Conservation (phyloP, 306 rosid genomes). For the Rosa rugosa region DNA sequence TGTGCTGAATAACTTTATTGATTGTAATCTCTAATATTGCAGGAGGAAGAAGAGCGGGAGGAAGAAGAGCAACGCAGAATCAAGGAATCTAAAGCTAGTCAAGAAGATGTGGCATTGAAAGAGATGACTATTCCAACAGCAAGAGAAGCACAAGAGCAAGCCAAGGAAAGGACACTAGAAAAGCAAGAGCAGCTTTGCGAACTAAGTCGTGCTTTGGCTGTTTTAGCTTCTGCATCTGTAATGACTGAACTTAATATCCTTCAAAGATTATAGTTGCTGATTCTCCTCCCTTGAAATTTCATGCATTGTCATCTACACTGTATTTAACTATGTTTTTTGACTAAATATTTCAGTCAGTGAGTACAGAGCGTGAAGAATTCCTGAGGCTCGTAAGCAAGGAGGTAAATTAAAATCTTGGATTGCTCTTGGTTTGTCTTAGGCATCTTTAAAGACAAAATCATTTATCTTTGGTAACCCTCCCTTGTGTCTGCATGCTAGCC, state of each 20-base stretch:
- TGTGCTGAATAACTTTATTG: constrained; percentile 16
- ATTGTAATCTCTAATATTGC: constrained; percentile 12
- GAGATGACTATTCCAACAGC: constrained; percentile 77
- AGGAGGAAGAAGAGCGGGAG: constrained; percentile 87
- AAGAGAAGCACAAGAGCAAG: constrained; percentile 73
- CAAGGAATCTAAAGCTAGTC: constrained; percentile 48
- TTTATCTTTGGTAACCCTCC: constrained; percentile 5
- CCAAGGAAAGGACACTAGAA: constrained; percentile 62
- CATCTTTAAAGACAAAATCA: not conserved
- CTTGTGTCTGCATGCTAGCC: not conserved
- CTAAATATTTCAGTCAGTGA: constrained; percentile 72
- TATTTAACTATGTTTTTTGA: constrained; percentile 9
- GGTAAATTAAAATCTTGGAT: constrained; percentile 43
- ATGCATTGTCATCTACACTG: not conserved
- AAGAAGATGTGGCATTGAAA: constrained; percentile 68
- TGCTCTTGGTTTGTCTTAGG: not conserved
- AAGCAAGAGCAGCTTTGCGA: constrained; percentile 88
- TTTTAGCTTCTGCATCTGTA: constrained; percentile 97
- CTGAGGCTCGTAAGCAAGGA: constrained; percentile 87
- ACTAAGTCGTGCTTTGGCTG: constrained; percentile 91
- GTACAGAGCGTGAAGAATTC: constrained; percentile 94
- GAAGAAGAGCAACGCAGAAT: constrained; percentile 65
- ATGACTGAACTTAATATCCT: constrained; percentile 38
- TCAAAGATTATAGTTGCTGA: constrained; percentile 4
- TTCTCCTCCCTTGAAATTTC: not conserved